Percentiles rank a stretch among this genome's conserved stretches.
phyloP scores from a whole-genome alignment of 1,284 basidiomycete species.

The Ustilago sp. region DNA sequence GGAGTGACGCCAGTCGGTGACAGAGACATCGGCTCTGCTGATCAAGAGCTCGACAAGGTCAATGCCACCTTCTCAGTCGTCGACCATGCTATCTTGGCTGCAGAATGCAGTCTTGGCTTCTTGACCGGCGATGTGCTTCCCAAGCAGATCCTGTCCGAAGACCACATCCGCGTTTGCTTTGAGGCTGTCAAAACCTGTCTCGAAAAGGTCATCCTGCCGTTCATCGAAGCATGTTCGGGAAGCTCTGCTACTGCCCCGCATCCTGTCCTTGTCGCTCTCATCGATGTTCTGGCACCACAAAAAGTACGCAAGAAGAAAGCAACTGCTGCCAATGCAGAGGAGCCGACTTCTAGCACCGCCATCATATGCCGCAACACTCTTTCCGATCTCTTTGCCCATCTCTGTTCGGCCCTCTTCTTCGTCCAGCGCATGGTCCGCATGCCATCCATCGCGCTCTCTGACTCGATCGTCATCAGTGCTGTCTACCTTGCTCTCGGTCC shows the following conservation, averaged over 20 bases:
- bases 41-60: slow-evolving; percentile 72
- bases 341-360: slow-evolving; percentile 30
- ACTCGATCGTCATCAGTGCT: slow-evolving; percentile 78
- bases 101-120: slow-evolving; percentile 82
- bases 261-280: slow-evolving; percentile 68
- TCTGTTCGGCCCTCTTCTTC: slow-evolving; percentile 64
- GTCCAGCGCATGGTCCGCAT: slow-evolving; percentile 70
- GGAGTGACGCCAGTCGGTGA: neutral
- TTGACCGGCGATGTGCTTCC: slow-evolving; percentile 81
- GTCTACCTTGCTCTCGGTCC: slow-evolving; percentile 92
- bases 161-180: slow-evolving; percentile 84
- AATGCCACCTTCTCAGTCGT: slow-evolving; percentile 55
- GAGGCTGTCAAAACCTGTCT: slow-evolving; percentile 82
- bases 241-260: slow-evolving; percentile 30
- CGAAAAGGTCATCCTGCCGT: slow-evolving; percentile 83
- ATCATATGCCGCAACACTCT: slow-evolving; percentile 49
- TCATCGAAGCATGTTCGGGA: slow-evolving; percentile 77
- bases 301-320: slow-evolving; percentile 49
- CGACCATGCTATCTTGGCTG: slow-evolving; percentile 74
- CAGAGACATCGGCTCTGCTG: slow-evolving; percentile 73
- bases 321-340: slow-evolving; percentile 10
- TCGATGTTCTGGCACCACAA: slow-evolving; percentile 43
- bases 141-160: slow-evolving; percentile 86
- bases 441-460: slow-evolving; percentile 71
- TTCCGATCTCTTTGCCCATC: slow-evolving; percentile 51